A percentile compares a stretch with the other conserved stretches of the same genome.
These are phyloP conservation scores for Metschnikowia aberdeeniae DNA, from an alignment of 805 yeast genomes.

Conservation along the genomic window DNA sequence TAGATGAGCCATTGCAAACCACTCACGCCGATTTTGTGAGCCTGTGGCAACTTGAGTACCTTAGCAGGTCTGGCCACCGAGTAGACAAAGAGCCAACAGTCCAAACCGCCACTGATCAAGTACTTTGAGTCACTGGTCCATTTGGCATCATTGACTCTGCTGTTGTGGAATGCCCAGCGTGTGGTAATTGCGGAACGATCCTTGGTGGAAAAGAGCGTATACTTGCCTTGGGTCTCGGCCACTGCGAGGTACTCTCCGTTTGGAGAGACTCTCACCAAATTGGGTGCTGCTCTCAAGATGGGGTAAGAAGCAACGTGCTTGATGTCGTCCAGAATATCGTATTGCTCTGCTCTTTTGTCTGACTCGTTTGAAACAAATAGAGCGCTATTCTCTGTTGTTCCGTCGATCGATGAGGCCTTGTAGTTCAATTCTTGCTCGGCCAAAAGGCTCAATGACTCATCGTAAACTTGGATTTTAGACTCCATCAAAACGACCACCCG, in stretches of 20 bases:
- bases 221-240: slow-evolving; percentile 86
- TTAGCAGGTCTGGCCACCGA: slow-evolving; percentile 75
- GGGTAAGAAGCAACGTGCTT: slow-evolving; percentile 22
- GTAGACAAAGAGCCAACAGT: slow-evolving; percentile 75
- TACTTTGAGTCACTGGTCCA: slow-evolving; percentile 78
- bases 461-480: slow-evolving; percentile 25
- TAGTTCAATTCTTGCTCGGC: slow-evolving; percentile 20
- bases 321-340: slow-evolving; percentile 38
- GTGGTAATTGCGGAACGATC: slow-evolving; percentile 64
- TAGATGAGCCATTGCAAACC: slow-evolving; percentile 65
- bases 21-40: slow-evolving; percentile 86
- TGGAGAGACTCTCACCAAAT: slow-evolving; percentile 66
- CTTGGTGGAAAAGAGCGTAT: slow-evolving; percentile 58
- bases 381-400: slow-evolving; percentile 17
- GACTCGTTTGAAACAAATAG: slow-evolving; percentile 31
- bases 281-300: slow-evolving; percentile 57
- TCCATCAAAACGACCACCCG: slow-evolving; percentile 29
- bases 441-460: slow-evolving; percentile 8
- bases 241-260: slow-evolving; percentile 67
- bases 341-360: slow-evolving; percentile 29
- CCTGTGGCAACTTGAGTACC: slow-evolving; percentile 67
- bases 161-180: slow-evolving; percentile 94
- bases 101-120: slow-evolving; percentile 77
- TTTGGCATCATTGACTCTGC: slow-evolving; percentile 67
- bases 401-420: slow-evolving; percentile 24